phyloP scores from a whole-genome alignment of 192 early-diverging fungal species.

The Obelidium mucronatum region DNA sequence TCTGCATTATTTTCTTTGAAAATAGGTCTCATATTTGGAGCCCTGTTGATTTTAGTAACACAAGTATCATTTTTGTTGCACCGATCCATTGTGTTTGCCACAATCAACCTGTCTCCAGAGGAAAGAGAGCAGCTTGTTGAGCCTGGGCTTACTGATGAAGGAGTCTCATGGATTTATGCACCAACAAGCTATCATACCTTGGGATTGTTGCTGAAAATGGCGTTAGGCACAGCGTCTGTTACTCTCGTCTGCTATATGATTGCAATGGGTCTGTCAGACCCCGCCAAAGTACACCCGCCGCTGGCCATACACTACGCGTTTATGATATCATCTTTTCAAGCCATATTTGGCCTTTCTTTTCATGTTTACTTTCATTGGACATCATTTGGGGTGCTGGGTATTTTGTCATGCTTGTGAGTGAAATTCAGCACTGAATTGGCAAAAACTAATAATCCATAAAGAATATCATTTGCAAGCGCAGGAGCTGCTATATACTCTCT shows the following conservation, averaged over 20 bases:
- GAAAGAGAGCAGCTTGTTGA: conserved; percentile 4
- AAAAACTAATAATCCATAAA: too few relatives aligned
- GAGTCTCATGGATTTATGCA: conserved; percentile 20
- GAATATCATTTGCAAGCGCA: not conserved
- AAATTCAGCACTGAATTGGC: too few relatives aligned
- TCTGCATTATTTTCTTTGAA: not conserved
- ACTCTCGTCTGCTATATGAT: not conserved
- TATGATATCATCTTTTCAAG: conserved; percentile 5
- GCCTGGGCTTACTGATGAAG: conserved; percentile 19
- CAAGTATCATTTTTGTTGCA: conserved; percentile 18
- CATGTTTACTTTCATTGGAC: conserved; percentile 24
- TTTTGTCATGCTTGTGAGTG: not conserved
- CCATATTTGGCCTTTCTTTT: conserved; percentile 13
- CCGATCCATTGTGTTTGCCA: conserved; percentile 1
- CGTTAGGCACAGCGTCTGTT: not conserved
- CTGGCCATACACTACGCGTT: conserved; percentile 17
- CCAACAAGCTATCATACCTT: conserved; percentile 12
- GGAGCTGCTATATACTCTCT: conserved; percentile 22
- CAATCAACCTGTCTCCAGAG: not conserved
- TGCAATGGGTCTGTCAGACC: not conserved
- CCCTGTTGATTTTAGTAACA: not conserved
- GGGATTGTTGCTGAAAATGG: not conserved
- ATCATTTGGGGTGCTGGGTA: conserved; percentile 18
- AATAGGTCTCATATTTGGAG: conserved; percentile 18
- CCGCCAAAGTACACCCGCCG: not conserved